A percentile compares a stretch with the other conserved stretches of the same genome.
Conservation (phyloP, 2,329 filamentous ascomycete genomes). For the Hymenoscyphus fraxineus region DNA sequence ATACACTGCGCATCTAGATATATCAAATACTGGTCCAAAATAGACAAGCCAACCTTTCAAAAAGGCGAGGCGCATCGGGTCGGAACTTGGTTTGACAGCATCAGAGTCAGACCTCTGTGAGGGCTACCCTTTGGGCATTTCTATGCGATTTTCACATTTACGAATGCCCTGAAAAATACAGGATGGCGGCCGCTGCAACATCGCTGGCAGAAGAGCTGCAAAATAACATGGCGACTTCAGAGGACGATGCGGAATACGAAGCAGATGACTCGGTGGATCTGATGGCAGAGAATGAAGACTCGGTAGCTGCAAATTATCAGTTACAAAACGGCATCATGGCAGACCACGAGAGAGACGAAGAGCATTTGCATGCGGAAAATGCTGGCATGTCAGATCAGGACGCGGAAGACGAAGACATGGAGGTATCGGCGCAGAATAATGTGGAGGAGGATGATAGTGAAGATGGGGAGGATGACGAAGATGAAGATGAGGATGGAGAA, state of each 20-base stretch:
- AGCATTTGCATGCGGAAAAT: constrained; percentile 22
- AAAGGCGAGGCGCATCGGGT: background rate
- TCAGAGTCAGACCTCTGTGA: background rate
- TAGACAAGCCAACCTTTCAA: background rate
- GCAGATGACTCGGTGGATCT: constrained; percentile 32
- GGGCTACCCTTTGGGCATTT: background rate
- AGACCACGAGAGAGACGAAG: constrained; percentile 31
- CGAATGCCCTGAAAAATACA: constrained; percentile 24
- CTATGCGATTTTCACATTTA: background rate
- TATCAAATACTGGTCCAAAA: background rate
- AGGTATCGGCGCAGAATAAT: constrained; percentile 35
- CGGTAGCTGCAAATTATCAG: constrained; percentile 35
- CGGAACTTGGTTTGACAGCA: background rate
- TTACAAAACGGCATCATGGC: constrained; percentile 33
- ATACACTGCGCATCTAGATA: background rate
- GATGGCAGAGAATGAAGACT: constrained; percentile 30
- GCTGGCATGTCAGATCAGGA: constrained; percentile 32
- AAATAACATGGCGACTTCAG: constrained; percentile 34
- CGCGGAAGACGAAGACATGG: constrained; percentile 37
- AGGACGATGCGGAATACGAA: constrained; percentile 36
- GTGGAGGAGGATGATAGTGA: constrained; percentile 38
- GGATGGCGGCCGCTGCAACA: constrained; percentile 32
- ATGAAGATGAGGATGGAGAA: constrained; percentile 38
- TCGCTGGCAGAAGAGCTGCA: constrained; percentile 34
- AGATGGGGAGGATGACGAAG: constrained; percentile 40